Percentiles rank a stretch among this genome's conserved stretches.
Evolutionary conservation across 495 filamentous ascomycete species (phyloP).

Genomic region (Hapsidospora chrysogenum): DNA sequence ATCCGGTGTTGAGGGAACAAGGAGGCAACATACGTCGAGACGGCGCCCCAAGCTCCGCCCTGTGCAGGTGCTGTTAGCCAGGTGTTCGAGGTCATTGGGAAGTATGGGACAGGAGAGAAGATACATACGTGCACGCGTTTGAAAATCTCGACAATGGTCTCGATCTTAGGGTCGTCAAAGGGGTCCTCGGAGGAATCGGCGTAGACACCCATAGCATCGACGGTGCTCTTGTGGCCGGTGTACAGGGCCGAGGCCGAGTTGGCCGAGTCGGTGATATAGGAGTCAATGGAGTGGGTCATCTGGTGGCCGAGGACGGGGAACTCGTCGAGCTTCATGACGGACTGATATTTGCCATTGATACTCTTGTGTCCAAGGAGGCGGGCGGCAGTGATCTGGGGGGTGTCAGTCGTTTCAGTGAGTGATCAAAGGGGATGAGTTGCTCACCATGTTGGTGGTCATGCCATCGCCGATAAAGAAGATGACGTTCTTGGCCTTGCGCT

Average conservation of each 20-base stretch:
- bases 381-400: conserved; percentile 33
- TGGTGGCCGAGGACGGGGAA: conserved; percentile 58
- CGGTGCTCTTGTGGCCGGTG: conserved; percentile 55
- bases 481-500: conserved; percentile 60
- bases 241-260: conserved; percentile 63
- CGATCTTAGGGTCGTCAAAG: conserved; percentile 63
- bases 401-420: background rate
- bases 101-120: no score
- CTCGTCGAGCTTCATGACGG: conserved; percentile 47
- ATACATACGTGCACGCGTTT: conserved; percentile 40
- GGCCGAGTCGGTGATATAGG: conserved; percentile 62
- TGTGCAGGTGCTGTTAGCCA: conserved; percentile 5
- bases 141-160: conserved; percentile 59
- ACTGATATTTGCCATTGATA: conserved; percentile 59
- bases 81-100: no score
- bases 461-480: conserved; percentile 62
- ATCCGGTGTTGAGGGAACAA: no score
- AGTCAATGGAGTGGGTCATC: conserved; percentile 60
- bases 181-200: conserved; percentile 45
- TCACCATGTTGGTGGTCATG: conserved; percentile 61
- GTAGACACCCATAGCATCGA: conserved; percentile 59
- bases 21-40: no score
- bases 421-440: conserved; percentile 17
- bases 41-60: conserved; percentile 31
- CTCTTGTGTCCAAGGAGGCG: conserved; percentile 57